phyloP scores from a whole-genome alignment of 2,329 filamentous ascomycete species.

The Phoma sp. region DNA sequence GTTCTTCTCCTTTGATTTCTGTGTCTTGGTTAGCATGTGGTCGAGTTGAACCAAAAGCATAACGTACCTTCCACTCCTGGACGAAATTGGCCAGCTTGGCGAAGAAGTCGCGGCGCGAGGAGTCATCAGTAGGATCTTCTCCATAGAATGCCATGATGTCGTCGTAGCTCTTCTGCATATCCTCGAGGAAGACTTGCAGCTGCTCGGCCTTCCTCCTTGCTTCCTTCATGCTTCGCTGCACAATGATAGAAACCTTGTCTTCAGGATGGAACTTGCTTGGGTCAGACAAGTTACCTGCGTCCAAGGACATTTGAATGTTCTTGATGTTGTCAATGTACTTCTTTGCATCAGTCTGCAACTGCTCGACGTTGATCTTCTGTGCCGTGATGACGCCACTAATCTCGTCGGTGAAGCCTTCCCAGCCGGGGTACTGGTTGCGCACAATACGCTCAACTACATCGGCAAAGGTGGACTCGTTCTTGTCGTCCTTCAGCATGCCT shows the following conservation, averaged over 20 bases:
- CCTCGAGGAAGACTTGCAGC: conserved; percentile 89
- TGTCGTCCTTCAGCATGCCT: conserved; percentile 98
- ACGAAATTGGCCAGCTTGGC: conserved; percentile 90
- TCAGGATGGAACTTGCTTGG: conserved; percentile 98
- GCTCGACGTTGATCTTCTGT: conserved; percentile 95
- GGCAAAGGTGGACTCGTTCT: conserved; percentile 95
- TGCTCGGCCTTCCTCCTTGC: conserved; percentile 95
- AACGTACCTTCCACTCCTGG: conserved; percentile 82
- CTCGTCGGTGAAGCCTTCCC: conserved; percentile 87
- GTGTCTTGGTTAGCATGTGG: conserved; percentile 15
- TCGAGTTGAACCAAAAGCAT: neutral
- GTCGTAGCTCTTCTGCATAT: conserved; percentile 89
- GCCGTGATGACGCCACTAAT: conserved; percentile 78
- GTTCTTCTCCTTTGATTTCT: conserved; percentile 94
- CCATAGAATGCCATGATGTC: conserved; percentile 98
- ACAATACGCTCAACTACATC: conserved; percentile 97
- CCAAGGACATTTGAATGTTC: conserved; percentile 90
- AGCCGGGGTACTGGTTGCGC: conserved; percentile 93
- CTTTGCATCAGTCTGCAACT: conserved; percentile 84
- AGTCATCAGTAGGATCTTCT: conserved; percentile 90
- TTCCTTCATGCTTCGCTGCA: conserved; percentile 95
- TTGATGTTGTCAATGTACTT: conserved; percentile 94
- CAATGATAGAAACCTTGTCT: conserved; percentile 89
- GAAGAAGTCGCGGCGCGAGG: conserved; percentile 94
- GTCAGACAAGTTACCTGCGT: conserved; percentile 92